Conservation (phyloP, 2,329 filamentous ascomycete genomes). For the Aotearoamyces nothofagi region DNA sequence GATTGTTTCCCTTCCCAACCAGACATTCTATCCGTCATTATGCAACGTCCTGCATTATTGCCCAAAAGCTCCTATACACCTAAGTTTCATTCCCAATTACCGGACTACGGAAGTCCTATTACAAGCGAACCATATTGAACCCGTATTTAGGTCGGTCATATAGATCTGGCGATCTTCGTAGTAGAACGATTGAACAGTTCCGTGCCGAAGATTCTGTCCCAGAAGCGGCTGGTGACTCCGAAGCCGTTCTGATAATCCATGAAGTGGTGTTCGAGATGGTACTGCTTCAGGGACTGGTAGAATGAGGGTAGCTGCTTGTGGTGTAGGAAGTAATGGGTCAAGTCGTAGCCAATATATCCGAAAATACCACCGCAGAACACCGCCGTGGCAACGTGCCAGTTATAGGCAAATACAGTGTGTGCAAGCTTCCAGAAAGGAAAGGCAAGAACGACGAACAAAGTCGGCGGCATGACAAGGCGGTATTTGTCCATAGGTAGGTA, state of each 20-base stretch:
- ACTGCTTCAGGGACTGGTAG: constrained; percentile 91
- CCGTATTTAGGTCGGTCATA: too few species aligned
- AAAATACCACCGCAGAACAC: constrained; percentile 86
- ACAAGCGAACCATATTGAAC: too few species aligned
- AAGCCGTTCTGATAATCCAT: constrained; percentile 97
- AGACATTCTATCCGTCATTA: too few species aligned
- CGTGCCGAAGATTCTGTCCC: constrained; percentile 86
- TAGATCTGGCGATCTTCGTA: too few species aligned
- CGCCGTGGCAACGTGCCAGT: constrained; percentile 68
- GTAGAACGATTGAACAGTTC: too few species aligned
- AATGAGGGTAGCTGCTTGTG: constrained; percentile 82
- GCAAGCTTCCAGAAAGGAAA: constrained; percentile 87
- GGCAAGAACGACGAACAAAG: constrained; percentile 71
- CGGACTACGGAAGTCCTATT: too few species aligned
- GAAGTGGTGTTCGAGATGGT: constrained; percentile 94
- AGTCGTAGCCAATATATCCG: constrained; percentile 89
- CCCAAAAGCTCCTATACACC: too few species aligned
- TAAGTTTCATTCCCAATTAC: too few species aligned
- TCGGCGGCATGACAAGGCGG: constrained; percentile 90
- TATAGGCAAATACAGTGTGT: constrained; percentile 64
- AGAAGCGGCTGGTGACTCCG: constrained; percentile 90
- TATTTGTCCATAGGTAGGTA: constrained; percentile 99
- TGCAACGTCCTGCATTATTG: too few species aligned
- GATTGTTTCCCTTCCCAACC: too few species aligned
- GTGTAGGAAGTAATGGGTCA: constrained; percentile 98